Evolutionary conservation across 495 filamentous ascomycete species (phyloP).

Genomic region (Talaromyces borbonicus): DNA sequence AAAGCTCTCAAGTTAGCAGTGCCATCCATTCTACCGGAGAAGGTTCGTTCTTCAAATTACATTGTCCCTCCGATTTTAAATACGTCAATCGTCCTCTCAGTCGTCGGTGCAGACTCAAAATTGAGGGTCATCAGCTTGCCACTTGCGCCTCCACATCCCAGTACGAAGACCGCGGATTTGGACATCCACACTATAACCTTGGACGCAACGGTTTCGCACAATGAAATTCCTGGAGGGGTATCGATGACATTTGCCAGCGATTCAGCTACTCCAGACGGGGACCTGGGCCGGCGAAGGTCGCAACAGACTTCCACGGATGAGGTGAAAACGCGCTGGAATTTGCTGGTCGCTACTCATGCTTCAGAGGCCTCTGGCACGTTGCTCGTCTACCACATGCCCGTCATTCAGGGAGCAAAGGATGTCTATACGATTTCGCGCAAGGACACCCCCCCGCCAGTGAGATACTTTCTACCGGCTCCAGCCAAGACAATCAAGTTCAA

Average conservation of each 20-base stretch:
- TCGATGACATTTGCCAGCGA: constrained; percentile 56
- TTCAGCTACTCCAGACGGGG: constrained; percentile 20
- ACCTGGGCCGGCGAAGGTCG: constrained; percentile 21
- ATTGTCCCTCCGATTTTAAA: constrained; percentile 51
- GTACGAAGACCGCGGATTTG: constrained; percentile 36
- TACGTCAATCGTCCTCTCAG: constrained; percentile 57
- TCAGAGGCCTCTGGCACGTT: constrained; percentile 56
- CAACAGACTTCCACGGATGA: background rate
- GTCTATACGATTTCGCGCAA: constrained; percentile 28
- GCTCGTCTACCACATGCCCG: constrained; percentile 43
- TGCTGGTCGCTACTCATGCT: constrained; percentile 54
- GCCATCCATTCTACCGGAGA: constrained; percentile 41
- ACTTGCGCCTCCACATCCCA: constrained; percentile 59
- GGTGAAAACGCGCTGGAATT: constrained; percentile 33
- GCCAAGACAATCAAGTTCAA: constrained; percentile 65
- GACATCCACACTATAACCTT: constrained; percentile 51
- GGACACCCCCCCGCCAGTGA: constrained; percentile 49
- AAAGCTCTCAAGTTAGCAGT: constrained; percentile 51
- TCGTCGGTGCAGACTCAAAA: constrained; percentile 59
- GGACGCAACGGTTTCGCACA: constrained; percentile 40
- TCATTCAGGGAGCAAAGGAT: constrained; percentile 17
- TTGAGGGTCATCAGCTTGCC: constrained; percentile 65
- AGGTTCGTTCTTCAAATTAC: constrained; percentile 36
- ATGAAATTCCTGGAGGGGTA: constrained; percentile 51
- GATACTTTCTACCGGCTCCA: constrained; percentile 52